These are phyloP conservation scores for Teunomyces kruisii DNA, from an alignment of 805 yeast species.

Conservation along the genomic window DNA sequence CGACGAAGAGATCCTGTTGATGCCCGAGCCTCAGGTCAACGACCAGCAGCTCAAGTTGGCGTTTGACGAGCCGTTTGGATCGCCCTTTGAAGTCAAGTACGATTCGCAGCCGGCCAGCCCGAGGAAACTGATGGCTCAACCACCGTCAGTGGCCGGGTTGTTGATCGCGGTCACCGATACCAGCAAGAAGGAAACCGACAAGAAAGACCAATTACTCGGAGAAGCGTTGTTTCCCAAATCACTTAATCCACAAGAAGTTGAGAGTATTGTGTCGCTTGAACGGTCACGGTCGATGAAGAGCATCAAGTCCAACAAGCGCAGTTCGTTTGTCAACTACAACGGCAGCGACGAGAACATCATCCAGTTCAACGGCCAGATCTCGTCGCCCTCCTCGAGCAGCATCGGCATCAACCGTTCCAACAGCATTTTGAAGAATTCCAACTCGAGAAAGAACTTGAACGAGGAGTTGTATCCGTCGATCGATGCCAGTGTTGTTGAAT, in stretches of 20 bases:
- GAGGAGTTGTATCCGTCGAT: constrained; percentile 11
- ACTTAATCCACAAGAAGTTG: constrained; percentile 65
- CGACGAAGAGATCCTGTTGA: constrained; percentile 31
- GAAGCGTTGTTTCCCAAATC: constrained; percentile 72
- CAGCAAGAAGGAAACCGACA: constrained; percentile 3
- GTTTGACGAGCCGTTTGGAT: constrained; percentile 24
- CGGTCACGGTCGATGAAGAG: constrained; percentile 62
- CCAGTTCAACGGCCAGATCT: constrained; percentile 19
- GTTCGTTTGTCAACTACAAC: constrained; percentile 38
- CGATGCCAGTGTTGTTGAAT: constrained; percentile 1
- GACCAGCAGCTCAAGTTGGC: constrained; percentile 1
- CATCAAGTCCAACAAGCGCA: constrained; percentile 35
- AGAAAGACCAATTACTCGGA: constrained; percentile 31
- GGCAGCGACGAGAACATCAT: constrained; percentile 43
- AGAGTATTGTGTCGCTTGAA: constrained; percentile 70
- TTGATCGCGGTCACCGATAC: neutral
- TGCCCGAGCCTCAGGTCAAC: constrained; percentile 15
- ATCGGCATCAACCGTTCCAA: constrained; percentile 31
- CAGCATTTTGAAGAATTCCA: constrained; percentile 40
- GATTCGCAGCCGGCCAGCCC: constrained; percentile 2
- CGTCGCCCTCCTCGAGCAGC: constrained; percentile 15
- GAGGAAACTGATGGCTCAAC: neutral
- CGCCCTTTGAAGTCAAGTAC: constrained; percentile 32
- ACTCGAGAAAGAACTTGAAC: constrained; percentile 18
- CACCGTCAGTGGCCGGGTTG: neutral